Evolutionary conservation across 2,329 filamentous ascomycete genomes (phyloP), one percentile per base, ranked within the genome.

Genomic region (Aspergillus thermomutatus): DNA sequence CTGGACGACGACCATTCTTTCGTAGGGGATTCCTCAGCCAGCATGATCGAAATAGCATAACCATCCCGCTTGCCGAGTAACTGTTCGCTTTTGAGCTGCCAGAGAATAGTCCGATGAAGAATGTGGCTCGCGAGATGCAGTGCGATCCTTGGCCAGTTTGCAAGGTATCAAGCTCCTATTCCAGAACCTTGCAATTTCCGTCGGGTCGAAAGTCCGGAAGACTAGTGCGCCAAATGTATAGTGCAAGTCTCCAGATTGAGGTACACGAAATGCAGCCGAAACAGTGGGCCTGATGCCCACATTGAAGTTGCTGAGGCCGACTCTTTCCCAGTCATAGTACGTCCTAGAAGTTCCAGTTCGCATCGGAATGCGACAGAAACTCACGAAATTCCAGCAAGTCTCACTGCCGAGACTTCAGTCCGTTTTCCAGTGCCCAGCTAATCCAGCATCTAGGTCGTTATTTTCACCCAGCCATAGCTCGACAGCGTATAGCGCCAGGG

Each of bases 381-480:
- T n/a, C 43, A 14, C 19, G 21, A 46, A 14, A 46, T 14, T 23
- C 19, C 6, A 21, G 23, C 23, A 17, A 14, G 21, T 26, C 43
- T 46, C 19, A 14, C 41, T 19, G 3, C 2, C 3, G 10, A 21
- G 4, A 23, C 43, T 58, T 89, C 81, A 96, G 73, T 97, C 93
- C 23, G 87, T 88, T 79, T 97, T 97, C 92, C 93, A 97, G 74
- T 97, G 93, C 41, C 85, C 85, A 3, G 86, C 86, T 56, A 91
- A 74, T 28, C 84, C 81, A 31, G 84, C 82, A 66, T 96, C 90
- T 50, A 90, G 83, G 68, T 95, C 90, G 54, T 79, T 75, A 53
- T 76, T 70, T 62, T 89, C 89, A 23, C 91, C 90, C 10, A 97
- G 83, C 69, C 92, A 93, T 53, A 97, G 79, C 75, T 99, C 94